Evolutionary conservation across 2,329 filamentous ascomycete species (phyloP).

Genomic region (Verticillium klebahnii): DNA sequence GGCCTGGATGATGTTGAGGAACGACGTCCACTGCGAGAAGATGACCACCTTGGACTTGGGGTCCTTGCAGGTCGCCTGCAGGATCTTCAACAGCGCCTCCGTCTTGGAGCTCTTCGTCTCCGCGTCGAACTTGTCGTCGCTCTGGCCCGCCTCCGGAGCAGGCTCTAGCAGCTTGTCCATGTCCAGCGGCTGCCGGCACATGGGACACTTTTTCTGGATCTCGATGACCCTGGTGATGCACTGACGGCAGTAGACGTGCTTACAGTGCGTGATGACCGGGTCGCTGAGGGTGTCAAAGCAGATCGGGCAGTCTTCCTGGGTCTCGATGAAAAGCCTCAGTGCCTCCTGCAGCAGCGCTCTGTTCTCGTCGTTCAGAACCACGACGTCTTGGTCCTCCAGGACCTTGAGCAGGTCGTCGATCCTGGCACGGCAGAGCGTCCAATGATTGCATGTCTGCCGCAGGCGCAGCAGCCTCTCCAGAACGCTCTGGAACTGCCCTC

Average conservation of each 20-base stretch:
- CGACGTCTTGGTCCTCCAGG: conserved; percentile 62
- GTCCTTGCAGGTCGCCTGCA: conserved; percentile 64
- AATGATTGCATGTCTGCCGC: conserved; percentile 84
- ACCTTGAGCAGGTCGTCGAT: conserved; percentile 68
- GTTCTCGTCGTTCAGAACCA: conserved; percentile 70
- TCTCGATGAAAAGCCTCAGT: conserved; percentile 72
- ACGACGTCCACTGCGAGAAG: conserved; percentile 75
- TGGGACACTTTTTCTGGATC: conserved; percentile 74
- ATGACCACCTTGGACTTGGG: conserved; percentile 64
- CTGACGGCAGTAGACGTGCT: conserved; percentile 69
- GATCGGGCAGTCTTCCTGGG: conserved; percentile 76
- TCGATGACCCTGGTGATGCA: conserved; percentile 75
- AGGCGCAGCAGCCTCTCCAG: conserved; percentile 79
- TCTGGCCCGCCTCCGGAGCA: conserved; percentile 45
- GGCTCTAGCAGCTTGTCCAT: conserved; percentile 61
- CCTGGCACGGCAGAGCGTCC: conserved; percentile 73
- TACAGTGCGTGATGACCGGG: conserved; percentile 81
- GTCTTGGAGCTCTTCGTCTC: conserved; percentile 76
- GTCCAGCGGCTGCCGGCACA: conserved; percentile 69
- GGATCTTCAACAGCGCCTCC: conserved; percentile 69
- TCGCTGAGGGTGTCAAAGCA: conserved; percentile 69
- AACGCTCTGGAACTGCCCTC: conserved; percentile 65
- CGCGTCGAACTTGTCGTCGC: conserved; percentile 50
- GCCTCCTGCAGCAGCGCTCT: conserved; percentile 67
- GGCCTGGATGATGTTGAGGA: conserved; percentile 66